phyloP scores from a whole-genome alignment of 345 rosid genomes.

The Syzygium aromaticum region DNA sequence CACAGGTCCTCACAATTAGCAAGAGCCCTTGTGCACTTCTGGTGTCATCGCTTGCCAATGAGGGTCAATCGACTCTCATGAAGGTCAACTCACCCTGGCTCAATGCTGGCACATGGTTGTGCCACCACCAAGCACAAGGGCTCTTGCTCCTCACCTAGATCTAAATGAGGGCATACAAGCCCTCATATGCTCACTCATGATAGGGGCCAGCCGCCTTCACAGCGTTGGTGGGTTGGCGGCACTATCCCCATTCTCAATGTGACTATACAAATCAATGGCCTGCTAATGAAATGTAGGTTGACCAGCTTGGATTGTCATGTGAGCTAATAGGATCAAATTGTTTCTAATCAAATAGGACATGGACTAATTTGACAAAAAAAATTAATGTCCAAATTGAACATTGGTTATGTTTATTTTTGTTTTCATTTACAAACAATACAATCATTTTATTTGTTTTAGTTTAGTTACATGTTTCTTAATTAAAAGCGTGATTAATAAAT shows the following conservation, averaged over 20 bases:
- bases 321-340: neutral
- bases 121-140: neutral
- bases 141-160: neutral
- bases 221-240: neutral
- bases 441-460: too few relatives aligned
- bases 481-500: neutral
- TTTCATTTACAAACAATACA: too few relatives aligned
- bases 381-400: neutral
- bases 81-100: neutral
- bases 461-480: neutral
- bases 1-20: neutral
- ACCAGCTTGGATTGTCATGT: neutral
- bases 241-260: neutral
- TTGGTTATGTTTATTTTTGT: neutral
- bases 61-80: neutral
- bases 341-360: neutral
- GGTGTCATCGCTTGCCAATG: neutral
- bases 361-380: neutral
- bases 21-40: accelerated
- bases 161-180: neutral
- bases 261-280: neutral
- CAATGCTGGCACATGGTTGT: neutral
- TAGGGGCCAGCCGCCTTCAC: neutral
- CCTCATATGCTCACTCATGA: too few relatives aligned
- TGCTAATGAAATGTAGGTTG: neutral